These are phyloP conservation scores for Umbelopsis sp. DNA, from an alignment of 192 early-diverging fungal genomes.

Conservation along the genomic window DNA sequence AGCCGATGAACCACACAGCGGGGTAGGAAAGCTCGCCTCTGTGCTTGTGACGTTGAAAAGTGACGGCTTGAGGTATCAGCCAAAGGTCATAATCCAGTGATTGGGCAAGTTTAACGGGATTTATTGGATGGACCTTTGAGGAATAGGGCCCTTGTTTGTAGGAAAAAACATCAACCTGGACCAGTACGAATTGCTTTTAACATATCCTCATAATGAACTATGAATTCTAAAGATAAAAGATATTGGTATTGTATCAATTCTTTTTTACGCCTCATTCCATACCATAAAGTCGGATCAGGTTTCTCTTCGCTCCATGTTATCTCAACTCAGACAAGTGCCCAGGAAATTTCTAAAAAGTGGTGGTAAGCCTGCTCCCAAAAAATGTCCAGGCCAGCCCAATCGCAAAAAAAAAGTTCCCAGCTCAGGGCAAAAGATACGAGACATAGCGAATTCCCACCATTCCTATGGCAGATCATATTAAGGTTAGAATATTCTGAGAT, in stretches of 20 bases:
- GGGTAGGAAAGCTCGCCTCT: neutral
- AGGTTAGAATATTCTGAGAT: neutral
- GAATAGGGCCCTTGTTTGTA: too few species aligned
- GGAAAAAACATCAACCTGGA: too few species aligned
- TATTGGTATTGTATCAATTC: too few species aligned
- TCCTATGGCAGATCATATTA: neutral
- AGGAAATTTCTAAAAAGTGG: neutral
- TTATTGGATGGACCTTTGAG: neutral
- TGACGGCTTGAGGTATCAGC: constrained; percentile 15
- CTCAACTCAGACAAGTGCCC: neutral
- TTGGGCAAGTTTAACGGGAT: constrained; percentile 14
- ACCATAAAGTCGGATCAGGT: neutral
- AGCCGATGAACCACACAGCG: neutral
- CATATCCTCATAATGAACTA: too few species aligned
- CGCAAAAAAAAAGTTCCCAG: constrained; percentile 2
- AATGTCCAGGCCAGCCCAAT: constrained; percentile 4
- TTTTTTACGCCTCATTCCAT: too few species aligned
- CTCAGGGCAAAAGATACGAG: constrained; percentile 6
- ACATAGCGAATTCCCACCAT: constrained; percentile 7
- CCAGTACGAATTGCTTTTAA: too few species aligned
- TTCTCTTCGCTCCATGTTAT: neutral
- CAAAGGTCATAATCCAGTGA: neutral
- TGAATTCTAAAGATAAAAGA: too few species aligned
- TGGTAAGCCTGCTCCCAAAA: neutral
- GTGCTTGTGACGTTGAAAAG: neutral